A percentile compares a stretch with the other conserved stretches of the same genome.
phyloP scores from a whole-genome alignment of 495 filamentous ascomycete genomes.

The Neurospora sp. region DNA sequence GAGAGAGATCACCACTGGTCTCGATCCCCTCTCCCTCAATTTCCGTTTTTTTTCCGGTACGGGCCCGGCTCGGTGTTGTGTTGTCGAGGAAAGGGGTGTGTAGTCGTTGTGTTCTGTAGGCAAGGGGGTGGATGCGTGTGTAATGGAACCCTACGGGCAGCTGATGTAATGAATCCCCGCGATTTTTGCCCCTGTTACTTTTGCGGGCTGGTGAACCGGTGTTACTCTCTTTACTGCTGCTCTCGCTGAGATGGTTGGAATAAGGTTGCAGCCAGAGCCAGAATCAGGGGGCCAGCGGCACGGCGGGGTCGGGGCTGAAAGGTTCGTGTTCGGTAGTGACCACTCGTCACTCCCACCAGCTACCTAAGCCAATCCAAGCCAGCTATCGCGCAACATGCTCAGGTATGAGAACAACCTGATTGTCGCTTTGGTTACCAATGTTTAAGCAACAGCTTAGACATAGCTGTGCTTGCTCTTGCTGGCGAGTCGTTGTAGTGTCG shows the following conservation, averaged over 20 bases:
- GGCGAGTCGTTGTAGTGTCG: not conserved
- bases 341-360: not conserved
- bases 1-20: not conserved
- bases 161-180: not conserved
- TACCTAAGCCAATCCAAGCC: not conserved
- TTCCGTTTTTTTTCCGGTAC: not conserved
- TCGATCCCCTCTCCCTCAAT: not conserved
- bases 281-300: not conserved
- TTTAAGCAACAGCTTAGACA: not conserved
- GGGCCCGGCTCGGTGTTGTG: not conserved
- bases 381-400: not conserved
- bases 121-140: not conserved
- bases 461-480: not conserved
- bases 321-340: not conserved
- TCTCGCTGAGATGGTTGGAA: not conserved
- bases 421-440: not conserved
- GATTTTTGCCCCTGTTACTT: not conserved
- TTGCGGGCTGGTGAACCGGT: not conserved
- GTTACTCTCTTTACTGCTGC: not conserved
- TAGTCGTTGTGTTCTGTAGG: not conserved
- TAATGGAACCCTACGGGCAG: not conserved
- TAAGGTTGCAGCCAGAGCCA: not conserved
- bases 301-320: not conserved
- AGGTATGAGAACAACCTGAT: not conserved
- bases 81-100: not conserved